phyloP scores from a whole-genome alignment of 805 yeast species.

The Cyberlindnera lachancei region DNA sequence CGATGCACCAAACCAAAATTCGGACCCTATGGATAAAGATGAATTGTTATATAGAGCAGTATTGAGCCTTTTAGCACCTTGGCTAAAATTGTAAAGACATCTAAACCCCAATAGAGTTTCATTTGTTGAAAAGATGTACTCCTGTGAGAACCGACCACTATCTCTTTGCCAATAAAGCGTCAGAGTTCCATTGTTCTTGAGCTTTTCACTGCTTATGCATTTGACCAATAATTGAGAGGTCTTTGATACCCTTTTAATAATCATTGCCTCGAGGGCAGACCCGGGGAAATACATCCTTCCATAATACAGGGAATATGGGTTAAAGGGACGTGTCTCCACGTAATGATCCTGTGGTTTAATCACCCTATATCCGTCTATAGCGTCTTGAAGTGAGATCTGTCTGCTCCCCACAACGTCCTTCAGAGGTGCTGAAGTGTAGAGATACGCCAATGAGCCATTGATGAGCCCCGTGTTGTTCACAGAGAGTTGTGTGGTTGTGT shows the following conservation, averaged over 20 bases:
- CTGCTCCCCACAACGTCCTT: conserved; percentile 42
- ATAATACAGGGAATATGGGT: conserved; percentile 47
- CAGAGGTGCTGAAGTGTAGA: conserved; percentile 61
- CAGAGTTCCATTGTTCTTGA: conserved; percentile 47
- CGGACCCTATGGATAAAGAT: conserved; percentile 70
- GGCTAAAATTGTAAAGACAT: conserved; percentile 57
- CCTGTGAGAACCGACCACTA: conserved; percentile 55
- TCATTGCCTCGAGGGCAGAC: conserved; percentile 80
- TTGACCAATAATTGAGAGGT: conserved; percentile 62
- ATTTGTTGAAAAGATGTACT: conserved; percentile 72
- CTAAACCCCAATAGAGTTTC: conserved; percentile 81
- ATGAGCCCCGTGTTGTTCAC: conserved; percentile 57
- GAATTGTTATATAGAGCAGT: conserved; percentile 50
- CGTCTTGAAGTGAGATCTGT: conserved; percentile 52
- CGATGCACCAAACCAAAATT: conserved; percentile 78
- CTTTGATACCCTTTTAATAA: conserved; percentile 53
- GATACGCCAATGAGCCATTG: conserved; percentile 77
- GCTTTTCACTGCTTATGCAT: conserved; percentile 61
- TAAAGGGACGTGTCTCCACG: neutral
- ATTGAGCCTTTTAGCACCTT: conserved; percentile 29
- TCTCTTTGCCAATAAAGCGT: conserved; percentile 69
- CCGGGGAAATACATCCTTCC: conserved; percentile 89
- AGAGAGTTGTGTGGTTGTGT: conserved; percentile 67
- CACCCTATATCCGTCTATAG: conserved; percentile 59
- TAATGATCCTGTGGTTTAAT: conserved; percentile 40